These are phyloP conservation scores for Saksenaea oblongispora DNA, from an alignment of 371 early-diverging fungal genomes.

Conservation along the genomic window DNA sequence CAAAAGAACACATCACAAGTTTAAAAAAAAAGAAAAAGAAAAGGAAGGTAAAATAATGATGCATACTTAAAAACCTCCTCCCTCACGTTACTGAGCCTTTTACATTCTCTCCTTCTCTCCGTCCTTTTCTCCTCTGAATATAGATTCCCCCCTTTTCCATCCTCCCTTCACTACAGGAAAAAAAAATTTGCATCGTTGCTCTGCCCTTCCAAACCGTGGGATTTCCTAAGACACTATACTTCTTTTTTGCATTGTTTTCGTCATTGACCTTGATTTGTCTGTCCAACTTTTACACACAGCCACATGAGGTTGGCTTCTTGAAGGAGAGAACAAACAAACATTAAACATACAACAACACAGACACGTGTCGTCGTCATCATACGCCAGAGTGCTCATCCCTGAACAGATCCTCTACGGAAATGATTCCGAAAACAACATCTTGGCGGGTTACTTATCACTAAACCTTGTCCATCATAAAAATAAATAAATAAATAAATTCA, in stretches of 20 bases:
- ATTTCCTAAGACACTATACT: too few relatives aligned
- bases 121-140: background rate
- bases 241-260: too few relatives aligned
- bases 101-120: conserved; percentile 2
- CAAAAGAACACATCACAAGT: background rate
- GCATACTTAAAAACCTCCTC: too few relatives aligned
- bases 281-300: background rate
- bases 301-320: background rate
- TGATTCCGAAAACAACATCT: background rate
- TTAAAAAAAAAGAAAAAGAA: background rate
- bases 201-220: too few relatives aligned
- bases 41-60: background rate
- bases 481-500: too few relatives aligned
- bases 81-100: background rate
- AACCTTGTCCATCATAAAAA: too few relatives aligned
- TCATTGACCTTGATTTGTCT: too few relatives aligned
- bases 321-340: background rate
- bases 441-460: background rate
- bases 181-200: background rate
- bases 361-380: conserved; percentile 4
- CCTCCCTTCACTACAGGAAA: background rate
- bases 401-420: background rate
- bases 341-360: background rate
- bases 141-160: background rate
- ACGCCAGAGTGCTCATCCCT: background rate